Base-by-base conservation (phyloP, 306 rosid species). In the Cotoneaster glaucophyllus region DNA sequence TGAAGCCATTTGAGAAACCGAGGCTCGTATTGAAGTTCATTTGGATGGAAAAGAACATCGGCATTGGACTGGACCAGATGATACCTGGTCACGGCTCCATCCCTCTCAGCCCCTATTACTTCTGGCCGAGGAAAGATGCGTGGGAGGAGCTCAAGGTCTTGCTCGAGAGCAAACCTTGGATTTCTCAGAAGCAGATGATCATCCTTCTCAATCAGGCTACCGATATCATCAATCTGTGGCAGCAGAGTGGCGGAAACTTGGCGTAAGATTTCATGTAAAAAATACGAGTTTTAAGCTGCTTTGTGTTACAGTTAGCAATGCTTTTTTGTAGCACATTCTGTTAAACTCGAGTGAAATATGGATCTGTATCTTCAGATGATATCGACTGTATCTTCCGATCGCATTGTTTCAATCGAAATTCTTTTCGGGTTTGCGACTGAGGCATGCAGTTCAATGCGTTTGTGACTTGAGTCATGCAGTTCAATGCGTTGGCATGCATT, bases 21-120 rank as follows among this genome's bases (percentile, higher is more conserved):
- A 86, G 97, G 84, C 85, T 95, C 31, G 92, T 95, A 59, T 82
- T 95, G 83, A 95, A 95, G 84, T 95, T 95, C 84, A 83, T 95
- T 75, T 95, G 99, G 99, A 90, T 95, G 99, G 99, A 95, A 84
- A 95, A 92, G 88, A 95, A 95, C 87, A 89, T 95, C 8, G 97
- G 97, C 14, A 95, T 95, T 78, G 96, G 83, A 26, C 89, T 95
- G 0, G 98, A 95, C 75, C 98, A 88, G 58, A 79, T 85, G 87
- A 75, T 95, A 78, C 97, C 93, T 1, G 97, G 96, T 1, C 89
- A 90, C 44, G 98, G 98, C 53, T 86, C 96, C 22, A 82, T 95
- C 78, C 98, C 98, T 24, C 83, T 95, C 11, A 92, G 98, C 76
- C 97, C 98, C 32, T 95, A 95, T 77, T 90, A 95, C 96, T 95